phyloP scores from a whole-genome alignment of 441 rosid genomes.

The Flueggea neowawraea region DNA sequence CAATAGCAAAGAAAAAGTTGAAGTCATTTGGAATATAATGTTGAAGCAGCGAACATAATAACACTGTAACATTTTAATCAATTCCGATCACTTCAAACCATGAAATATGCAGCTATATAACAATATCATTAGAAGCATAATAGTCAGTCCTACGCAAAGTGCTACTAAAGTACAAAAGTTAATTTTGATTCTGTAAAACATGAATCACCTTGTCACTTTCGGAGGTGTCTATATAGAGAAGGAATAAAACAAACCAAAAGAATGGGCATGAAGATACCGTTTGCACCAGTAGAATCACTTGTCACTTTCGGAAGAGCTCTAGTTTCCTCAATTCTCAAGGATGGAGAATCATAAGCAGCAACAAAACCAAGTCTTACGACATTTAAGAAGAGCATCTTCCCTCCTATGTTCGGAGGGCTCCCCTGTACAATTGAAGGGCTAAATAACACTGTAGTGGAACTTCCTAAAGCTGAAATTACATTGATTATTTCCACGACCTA shows the following conservation, averaged over 20 bases:
- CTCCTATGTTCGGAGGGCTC: conserved; percentile 66
- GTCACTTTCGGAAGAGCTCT: conserved; percentile 24
- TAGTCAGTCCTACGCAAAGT: too few species aligned
- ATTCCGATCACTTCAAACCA: too few species aligned
- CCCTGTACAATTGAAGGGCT: conserved; percentile 67
- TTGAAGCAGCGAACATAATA: too few species aligned
- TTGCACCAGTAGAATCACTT: conserved; percentile 35
- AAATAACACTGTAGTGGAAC: conserved; percentile 44
- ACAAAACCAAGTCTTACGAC: conserved; percentile 94
- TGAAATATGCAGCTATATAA: too few species aligned
- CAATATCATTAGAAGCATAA: too few species aligned
- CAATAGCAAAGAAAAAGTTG: too few species aligned
- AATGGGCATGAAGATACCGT: conserved; percentile 1
- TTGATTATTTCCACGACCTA: too few species aligned
- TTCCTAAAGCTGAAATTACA: conserved; percentile 57
- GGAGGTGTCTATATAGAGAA: neutral
- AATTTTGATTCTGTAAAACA: too few species aligned
- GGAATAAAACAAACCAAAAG: neutral
- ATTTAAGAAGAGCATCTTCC: conserved; percentile 73
- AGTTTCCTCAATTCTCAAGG: conserved; percentile 56
- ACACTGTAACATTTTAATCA: too few species aligned
- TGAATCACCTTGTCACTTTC: too few species aligned
- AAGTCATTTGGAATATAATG: too few species aligned
- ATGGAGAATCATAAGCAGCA: conserved; percentile 84
- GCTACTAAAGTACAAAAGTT: too few species aligned